Evolutionary conservation across 352 stramenopile genomes (phyloP), one percentile per base, ranked within the genome.

Genomic region (Achlya hypogyna): DNA sequence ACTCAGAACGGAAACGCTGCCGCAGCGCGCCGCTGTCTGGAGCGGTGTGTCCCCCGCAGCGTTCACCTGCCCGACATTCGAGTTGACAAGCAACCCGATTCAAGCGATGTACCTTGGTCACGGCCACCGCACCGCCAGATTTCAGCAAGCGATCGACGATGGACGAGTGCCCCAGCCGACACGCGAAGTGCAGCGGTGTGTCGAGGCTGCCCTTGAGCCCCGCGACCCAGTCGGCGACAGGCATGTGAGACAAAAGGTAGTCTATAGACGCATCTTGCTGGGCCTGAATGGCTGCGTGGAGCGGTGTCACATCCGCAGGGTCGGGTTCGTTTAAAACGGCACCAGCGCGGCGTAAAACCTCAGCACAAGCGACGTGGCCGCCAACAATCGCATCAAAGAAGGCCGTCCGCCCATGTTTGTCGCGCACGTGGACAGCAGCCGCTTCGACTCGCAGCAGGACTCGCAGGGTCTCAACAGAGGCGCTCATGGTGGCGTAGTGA

Each of bases 251-350:
- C n/a, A 67, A 5, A 16, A 67, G 47, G 51, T 58, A 67, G 14
- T 67, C 60, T 6, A 67, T 12, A 23, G 60, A 67, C 10, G 29
- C 47, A 34, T 56, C 47, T 34, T 67, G 60, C 34, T 67, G 1
- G 18, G 60, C 40, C 22, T 22, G 40, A 40, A 67, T 58, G 18
- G 60, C 60, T 42, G 29, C 60, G 59, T 67, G 60, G 8, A 67
- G 32, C 1, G 59, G 42, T 4, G 60, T 45, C 31, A 42, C 12
- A 5, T 67, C 42, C 12, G 56, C 28, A 9, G 51, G 27, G 23
- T 67, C 60, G 20, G n/a, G 23, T 10, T 67, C 60, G 14, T 18
- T n/a, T 10, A 67, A 27, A 5, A 16, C n/a, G 35, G 23, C 51
- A 0, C 60, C 60, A 29, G 25, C 5, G 10, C 42, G 42, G 8